Conservation (phyloP, 176 grass and related monocot genomes). For the Juncus inflexus region DNA sequence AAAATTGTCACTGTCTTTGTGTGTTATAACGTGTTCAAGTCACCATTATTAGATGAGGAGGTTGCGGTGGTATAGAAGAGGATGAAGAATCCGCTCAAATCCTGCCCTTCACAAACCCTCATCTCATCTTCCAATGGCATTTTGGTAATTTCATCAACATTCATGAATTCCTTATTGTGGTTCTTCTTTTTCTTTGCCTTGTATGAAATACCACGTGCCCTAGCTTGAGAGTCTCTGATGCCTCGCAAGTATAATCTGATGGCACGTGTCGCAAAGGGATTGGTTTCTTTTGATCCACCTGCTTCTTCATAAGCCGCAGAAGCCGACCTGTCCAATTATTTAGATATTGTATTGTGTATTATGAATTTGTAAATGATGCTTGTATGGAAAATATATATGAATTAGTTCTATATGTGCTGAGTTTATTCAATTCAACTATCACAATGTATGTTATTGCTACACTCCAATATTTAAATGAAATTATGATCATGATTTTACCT, state of each 20-base stretch:
- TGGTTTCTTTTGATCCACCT: constrained; percentile 8
- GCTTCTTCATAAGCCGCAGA: constrained; percentile 50
- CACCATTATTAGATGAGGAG: too few relatives aligned
- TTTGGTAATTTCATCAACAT: neutral
- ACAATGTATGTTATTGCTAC: too few relatives aligned
- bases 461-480: too few relatives aligned
- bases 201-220: constrained; percentile 64
- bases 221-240: constrained; percentile 49
- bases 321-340: constrained; percentile 31
- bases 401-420: too few relatives aligned
- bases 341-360: neutral
- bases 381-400: too few relatives aligned
- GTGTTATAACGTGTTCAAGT: too few relatives aligned
- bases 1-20: too few relatives aligned
- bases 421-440: too few relatives aligned
- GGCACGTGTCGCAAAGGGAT: constrained; percentile 62
- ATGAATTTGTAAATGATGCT: too few relatives aligned
- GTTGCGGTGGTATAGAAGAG: too few relatives aligned
- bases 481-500: too few relatives aligned
- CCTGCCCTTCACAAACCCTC: constrained; percentile 36
- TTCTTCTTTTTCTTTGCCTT: constrained; percentile 42
- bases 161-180: constrained; percentile 6
- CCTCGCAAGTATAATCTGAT: constrained; percentile 56
- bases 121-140: constrained; percentile 15
- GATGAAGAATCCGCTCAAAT: neutral